These are phyloP conservation scores for Diplodia mutila DNA, from an alignment of 2,329 filamentous ascomycete species.

Conservation along the genomic window DNA sequence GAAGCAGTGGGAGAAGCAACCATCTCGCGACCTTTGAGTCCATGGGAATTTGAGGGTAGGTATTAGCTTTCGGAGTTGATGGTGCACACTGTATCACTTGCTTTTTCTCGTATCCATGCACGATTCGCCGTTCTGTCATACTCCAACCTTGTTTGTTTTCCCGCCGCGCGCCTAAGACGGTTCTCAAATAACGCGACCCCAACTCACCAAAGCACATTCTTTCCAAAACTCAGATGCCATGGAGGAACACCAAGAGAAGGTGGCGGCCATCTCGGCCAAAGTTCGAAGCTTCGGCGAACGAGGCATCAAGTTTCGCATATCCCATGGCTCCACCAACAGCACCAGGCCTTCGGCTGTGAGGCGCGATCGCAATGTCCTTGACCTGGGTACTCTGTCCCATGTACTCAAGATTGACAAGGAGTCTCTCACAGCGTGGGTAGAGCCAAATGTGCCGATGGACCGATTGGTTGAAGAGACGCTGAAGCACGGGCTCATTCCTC, in stretches of 20 bases:
- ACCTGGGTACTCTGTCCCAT: conserved; percentile 66
- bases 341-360: conserved; percentile 56
- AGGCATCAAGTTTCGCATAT: conserved; percentile 68
- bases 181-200: not conserved
- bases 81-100: too few species aligned
- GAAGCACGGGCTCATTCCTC: conserved; percentile 60
- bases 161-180: not conserved
- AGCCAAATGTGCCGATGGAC: conserved; percentile 73
- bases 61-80: too few species aligned
- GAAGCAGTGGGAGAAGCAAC: too few species aligned
- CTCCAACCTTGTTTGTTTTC: not conserved
- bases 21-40: too few species aligned
- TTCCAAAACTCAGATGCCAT: conserved; percentile 26
- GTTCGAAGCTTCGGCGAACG: conserved; percentile 56
- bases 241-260: conserved; percentile 49
- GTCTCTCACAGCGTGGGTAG: conserved; percentile 63
- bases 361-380: conserved; percentile 55
- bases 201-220: not conserved
- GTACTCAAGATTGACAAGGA: conserved; percentile 63
- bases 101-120: not conserved
- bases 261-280: conserved; percentile 50
- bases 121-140: not conserved
- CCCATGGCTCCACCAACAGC: conserved; percentile 76
- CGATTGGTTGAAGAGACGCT: conserved; percentile 62
- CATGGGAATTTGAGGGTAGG: too few species aligned